These are phyloP conservation scores for Amanita rimosa DNA, from an alignment of 768 basidiomycete genomes.

Conservation along the genomic window DNA sequence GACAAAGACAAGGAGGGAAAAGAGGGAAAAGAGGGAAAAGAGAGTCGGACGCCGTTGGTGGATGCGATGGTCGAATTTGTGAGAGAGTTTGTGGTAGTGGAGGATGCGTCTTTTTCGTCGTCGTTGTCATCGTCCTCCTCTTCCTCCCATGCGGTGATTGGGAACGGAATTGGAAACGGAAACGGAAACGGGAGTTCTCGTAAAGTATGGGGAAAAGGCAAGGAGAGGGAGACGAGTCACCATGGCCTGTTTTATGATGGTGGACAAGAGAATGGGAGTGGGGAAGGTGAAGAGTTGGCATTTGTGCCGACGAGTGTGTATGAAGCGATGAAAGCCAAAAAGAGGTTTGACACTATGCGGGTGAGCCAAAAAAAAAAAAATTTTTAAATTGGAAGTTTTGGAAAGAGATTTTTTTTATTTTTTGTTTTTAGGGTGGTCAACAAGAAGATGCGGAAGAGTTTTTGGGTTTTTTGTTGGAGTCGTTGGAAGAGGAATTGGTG, in stretches of 20 bases:
- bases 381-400: no score
- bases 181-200: neutral
- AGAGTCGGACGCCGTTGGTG: slow-evolving; percentile 40
- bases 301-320: slow-evolving; percentile 85
- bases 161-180: no score
- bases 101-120: no score
- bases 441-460: slow-evolving; percentile 99
- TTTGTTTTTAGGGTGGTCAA: slow-evolving; percentile 62
- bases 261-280: slow-evolving; percentile 26
- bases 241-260: neutral
- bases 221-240: slow-evolving; percentile 20
- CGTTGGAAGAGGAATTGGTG: slow-evolving; percentile 85
- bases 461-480: slow-evolving; percentile 93
- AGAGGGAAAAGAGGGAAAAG: slow-evolving; percentile 9
- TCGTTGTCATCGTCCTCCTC: no score
- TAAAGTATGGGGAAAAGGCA: slow-evolving; percentile 14
- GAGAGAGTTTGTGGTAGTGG: slow-evolving; percentile 57
- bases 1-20: slow-evolving; percentile 14
- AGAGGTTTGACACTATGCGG: slow-evolving; percentile 87
- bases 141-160: no score
- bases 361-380: no score
- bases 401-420: neutral
- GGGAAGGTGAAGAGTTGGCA: slow-evolving; percentile 40
- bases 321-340: slow-evolving; percentile 89
- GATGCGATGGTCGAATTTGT: slow-evolving; percentile 66